Conservation (phyloP, 1,139 yeast genomes). For the Pichia cactophila region DNA sequence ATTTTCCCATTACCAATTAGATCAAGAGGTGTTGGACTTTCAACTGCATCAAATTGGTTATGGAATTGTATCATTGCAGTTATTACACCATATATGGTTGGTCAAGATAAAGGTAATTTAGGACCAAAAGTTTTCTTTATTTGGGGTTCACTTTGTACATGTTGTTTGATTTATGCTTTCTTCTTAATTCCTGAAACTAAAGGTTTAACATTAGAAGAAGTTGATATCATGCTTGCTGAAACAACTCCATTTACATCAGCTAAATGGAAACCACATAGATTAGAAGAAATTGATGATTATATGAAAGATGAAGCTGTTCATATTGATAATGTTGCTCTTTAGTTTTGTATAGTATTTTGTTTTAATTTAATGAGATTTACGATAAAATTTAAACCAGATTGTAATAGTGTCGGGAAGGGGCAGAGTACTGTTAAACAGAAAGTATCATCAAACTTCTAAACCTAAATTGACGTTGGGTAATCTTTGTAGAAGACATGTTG, state of each 20-base stretch:
- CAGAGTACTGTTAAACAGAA: no score
- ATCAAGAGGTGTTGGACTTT: conserved; percentile 35
- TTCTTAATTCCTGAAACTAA: conserved; percentile 48
- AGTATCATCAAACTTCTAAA: no score
- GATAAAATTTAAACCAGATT: no score
- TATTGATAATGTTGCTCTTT: conserved; percentile 5
- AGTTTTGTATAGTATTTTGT: not conserved
- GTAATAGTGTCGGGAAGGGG: no score
- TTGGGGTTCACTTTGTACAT: conserved; percentile 46
- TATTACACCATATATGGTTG: conserved; percentile 39
- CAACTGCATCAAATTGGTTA: conserved; percentile 34
- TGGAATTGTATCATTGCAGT: conserved; percentile 32
- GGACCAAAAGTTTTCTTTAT: conserved; percentile 66
- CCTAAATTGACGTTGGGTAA: no score
- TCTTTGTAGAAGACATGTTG: no score
- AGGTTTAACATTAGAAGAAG: conserved; percentile 51
- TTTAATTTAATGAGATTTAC: no score
- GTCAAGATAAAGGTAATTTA: conserved; percentile 52
- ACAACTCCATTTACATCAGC: conserved; percentile 27
- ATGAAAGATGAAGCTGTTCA: conserved; percentile 6
- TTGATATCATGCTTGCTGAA: conserved; percentile 35
- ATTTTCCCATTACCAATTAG: conserved; percentile 52
- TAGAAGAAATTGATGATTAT: conserved; percentile 1
- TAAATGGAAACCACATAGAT: conserved; percentile 26
- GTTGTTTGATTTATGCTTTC: conserved; percentile 37